These are phyloP conservation scores for Catenaria anguillulae DNA, from an alignment of 371 early-diverging fungal species.

Conservation along the genomic window DNA sequence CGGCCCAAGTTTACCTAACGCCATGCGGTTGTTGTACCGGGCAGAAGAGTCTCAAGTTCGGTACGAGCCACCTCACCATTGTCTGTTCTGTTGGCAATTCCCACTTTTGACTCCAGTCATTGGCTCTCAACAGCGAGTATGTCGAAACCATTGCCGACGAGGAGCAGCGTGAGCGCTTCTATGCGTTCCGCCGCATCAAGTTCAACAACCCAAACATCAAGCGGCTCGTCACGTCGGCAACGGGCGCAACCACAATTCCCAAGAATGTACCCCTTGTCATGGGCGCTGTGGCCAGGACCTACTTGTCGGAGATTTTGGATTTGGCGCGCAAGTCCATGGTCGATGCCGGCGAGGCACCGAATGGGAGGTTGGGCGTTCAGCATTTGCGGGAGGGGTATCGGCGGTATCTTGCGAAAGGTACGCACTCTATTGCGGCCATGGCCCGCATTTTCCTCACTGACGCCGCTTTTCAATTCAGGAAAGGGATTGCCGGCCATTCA, in stretches of 20 bases:
- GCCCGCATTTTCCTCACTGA: too few species aligned
- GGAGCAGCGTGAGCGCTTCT: constrained; percentile 2
- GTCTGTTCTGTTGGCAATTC: too few species aligned
- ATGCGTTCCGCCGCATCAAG: neutral
- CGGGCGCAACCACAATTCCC: neutral
- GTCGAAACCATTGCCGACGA: neutral
- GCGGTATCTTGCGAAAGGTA: neutral
- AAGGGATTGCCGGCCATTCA: too few species aligned
- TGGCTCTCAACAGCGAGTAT: neutral
- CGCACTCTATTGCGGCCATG: too few species aligned
- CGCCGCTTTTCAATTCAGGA: too few species aligned
- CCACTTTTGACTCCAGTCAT: too few species aligned
- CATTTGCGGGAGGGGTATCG: neutral
- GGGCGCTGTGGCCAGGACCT: neutral
- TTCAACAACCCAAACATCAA: neutral
- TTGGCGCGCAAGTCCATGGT: neutral
- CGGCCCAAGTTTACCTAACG: too few species aligned
- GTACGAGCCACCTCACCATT: too few species aligned
- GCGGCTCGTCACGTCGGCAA: neutral
- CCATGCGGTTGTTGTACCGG: too few species aligned
- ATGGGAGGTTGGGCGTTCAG: neutral
- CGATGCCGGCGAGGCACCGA: neutral
- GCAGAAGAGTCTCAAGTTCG: too few species aligned
- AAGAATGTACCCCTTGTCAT: neutral
- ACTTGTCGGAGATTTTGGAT: neutral